Conservation (phyloP, 192 early-diverging fungal genomes). For the Podila epigama region DNA sequence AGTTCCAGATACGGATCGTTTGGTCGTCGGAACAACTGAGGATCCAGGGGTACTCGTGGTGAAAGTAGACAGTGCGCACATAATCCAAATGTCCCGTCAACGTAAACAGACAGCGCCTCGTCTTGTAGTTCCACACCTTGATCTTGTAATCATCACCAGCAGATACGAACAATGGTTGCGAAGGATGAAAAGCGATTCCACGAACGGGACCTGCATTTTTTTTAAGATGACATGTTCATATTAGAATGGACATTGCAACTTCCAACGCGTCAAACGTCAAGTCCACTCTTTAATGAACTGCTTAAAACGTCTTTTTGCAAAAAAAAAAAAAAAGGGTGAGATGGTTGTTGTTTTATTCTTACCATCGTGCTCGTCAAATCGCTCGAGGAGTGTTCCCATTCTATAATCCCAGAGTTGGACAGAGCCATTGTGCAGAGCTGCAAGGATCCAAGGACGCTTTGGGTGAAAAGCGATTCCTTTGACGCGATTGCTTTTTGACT, state of each 20-base stretch:
- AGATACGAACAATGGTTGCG: conserved; percentile 96
- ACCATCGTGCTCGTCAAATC: conserved; percentile 99
- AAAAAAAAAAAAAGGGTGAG: not conserved
- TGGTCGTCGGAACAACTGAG: conserved; percentile 97
- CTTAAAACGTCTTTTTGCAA: not conserved
- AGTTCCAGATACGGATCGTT: conserved; percentile 99
- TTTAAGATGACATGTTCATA: not conserved
- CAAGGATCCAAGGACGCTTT: conserved; percentile 98
- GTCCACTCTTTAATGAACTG: no score
- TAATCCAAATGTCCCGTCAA: conserved; percentile 98
- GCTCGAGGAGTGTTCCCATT: conserved; percentile 96
- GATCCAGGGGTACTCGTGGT: conserved; percentile 99
- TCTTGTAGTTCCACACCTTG: conserved; percentile 99
- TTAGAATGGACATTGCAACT: not conserved
- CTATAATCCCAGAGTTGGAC: conserved; percentile 99
- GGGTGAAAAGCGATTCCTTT: conserved; percentile 97
- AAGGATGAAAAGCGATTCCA: conserved; percentile 94
- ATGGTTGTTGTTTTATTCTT: not conserved
- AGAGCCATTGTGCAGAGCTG: conserved; percentile 95
- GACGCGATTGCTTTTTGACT: conserved; percentile 98
- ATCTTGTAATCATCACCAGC: conserved; percentile 99
- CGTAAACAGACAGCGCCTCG: conserved; percentile 94
- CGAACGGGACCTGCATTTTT: conserved; percentile 90
- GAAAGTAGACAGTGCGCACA: conserved; percentile 96
- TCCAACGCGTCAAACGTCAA: no score